A percentile compares a stretch with the other conserved stretches of the same genome.
Conservation (phyloP, 441 rosid genomes). For the Eruca vesicaria region DNA sequence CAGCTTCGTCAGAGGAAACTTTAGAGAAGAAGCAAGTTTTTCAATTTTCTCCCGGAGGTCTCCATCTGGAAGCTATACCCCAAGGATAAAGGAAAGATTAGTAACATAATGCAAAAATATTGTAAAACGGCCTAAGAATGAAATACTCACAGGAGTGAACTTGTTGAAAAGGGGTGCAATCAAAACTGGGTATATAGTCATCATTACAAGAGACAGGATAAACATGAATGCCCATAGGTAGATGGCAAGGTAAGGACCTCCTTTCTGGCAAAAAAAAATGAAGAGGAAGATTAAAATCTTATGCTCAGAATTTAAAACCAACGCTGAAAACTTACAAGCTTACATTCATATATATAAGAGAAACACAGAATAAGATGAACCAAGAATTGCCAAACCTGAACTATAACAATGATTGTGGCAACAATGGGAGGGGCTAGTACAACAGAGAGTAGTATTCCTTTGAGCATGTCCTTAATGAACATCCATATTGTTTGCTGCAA, state of each 20-base stretch:
- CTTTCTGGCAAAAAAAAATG: slow-evolving; percentile 79
- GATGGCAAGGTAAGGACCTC: slow-evolving; percentile 98
- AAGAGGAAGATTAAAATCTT: slow-evolving; percentile 15
- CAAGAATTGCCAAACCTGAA: slow-evolving; percentile 56
- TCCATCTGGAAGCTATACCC: slow-evolving; percentile 86
- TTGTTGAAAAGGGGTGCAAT: slow-evolving; percentile 97
- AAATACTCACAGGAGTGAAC: slow-evolving; percentile 85
- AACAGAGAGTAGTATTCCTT: slow-evolving; percentile 70
- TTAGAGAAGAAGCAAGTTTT: slow-evolving; percentile 83
- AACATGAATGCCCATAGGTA: slow-evolving; percentile 99
- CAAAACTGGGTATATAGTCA: slow-evolving; percentile 83
- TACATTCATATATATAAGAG: background rate
- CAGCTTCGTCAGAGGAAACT: slow-evolving; percentile 89
- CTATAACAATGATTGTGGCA: slow-evolving; percentile 76
- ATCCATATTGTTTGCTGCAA: slow-evolving; percentile 96
- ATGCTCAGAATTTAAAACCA: background rate
- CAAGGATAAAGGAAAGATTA: slow-evolving; percentile 15
- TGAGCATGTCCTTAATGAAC: slow-evolving; percentile 84
- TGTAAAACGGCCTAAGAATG: slow-evolving; percentile 2
- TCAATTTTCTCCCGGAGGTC: slow-evolving; percentile 78
- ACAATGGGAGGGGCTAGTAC: slow-evolving; percentile 89
- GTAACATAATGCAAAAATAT: background rate
- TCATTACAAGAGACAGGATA: slow-evolving; percentile 91
- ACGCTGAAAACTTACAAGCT: background rate
- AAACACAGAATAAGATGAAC: background rate